Evolutionary conservation across 1,284 basidiomycete genomes (phyloP).

Genomic region (Agroathelia rolfsii): DNA sequence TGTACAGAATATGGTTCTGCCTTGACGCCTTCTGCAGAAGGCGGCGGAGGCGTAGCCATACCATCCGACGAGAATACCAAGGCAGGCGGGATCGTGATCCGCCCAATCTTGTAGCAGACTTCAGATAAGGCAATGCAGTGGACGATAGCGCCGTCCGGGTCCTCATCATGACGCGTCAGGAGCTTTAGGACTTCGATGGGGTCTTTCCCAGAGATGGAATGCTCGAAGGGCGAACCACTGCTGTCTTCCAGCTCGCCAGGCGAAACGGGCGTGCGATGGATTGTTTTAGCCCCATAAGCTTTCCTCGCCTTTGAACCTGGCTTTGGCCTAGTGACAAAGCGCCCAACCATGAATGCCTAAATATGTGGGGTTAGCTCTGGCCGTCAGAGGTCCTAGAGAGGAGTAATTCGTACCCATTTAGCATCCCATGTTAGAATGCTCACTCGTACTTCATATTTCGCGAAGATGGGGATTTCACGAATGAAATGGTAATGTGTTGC

Average conservation of each 20-base stretch:
- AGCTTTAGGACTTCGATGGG: too few relatives aligned
- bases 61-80: constrained; percentile 48
- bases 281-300: too few relatives aligned
- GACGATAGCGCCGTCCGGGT: constrained; percentile 49
- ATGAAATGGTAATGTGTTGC: constrained; percentile 69
- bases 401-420: constrained; percentile 63
- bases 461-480: constrained; percentile 70
- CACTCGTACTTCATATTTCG: constrained; percentile 62
- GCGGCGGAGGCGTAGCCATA: too few relatives aligned
- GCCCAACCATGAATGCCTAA: constrained; percentile 52
- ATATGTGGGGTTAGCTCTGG: constrained; percentile 30
- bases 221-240: too few relatives aligned
- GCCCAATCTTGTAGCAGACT: constrained; percentile 65
- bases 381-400: constrained; percentile 1
- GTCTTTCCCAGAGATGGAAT: constrained; percentile 20
- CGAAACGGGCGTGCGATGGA: too few relatives aligned
- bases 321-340: constrained; percentile 56
- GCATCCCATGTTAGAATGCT: constrained; percentile 67
- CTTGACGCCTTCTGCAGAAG: constrained; percentile 4
- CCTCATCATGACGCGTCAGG: too few relatives aligned
- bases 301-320: too few relatives aligned
- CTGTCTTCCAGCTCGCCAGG: too few relatives aligned
- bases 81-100: constrained; percentile 68
- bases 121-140: constrained; percentile 64
- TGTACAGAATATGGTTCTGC: constrained; percentile 25